These are phyloP conservation scores for Cercospora sojina DNA, from an alignment of 2,329 filamentous ascomycete species.

Conservation along the genomic window DNA sequence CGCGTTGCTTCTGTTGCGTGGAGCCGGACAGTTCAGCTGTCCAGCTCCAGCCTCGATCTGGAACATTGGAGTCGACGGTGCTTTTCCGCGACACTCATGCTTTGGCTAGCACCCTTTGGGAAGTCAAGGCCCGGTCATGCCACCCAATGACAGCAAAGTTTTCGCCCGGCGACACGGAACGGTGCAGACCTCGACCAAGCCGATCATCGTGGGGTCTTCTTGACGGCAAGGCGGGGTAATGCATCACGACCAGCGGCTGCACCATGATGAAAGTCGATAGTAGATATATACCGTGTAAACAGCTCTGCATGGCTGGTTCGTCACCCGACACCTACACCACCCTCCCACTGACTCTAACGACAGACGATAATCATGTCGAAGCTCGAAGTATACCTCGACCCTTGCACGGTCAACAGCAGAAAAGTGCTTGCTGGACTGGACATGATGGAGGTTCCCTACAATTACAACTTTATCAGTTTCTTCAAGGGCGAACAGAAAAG, in stretches of 20 bases:
- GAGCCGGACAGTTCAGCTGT: not conserved
- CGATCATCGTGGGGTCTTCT: constrained; percentile 12
- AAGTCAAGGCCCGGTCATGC: not conserved
- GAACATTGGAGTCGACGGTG: not conserved
- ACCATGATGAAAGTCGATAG: constrained; percentile 7
- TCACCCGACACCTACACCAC: not conserved
- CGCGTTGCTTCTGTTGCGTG: not conserved
- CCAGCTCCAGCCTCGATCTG: not conserved
- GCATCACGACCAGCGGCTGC: not conserved
- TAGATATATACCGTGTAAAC: constrained; percentile 16
- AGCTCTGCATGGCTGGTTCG: not conserved
- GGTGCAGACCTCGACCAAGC: not conserved
- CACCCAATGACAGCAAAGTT: not conserved
- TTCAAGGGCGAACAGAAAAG: constrained; percentile 45
- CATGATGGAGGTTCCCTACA: constrained; percentile 39
- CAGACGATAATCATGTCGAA: constrained; percentile 23
- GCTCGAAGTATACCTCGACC: constrained; percentile 41
- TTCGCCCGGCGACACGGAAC: constrained; percentile 11
- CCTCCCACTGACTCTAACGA: not conserved
- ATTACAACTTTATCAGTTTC: constrained; percentile 42
- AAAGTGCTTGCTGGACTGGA: constrained; percentile 46
- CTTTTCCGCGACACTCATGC: not conserved
- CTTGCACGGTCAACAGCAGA: constrained; percentile 45
- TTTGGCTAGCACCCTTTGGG: not conserved
- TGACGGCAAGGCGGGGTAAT: constrained; percentile 3